These are phyloP conservation scores for Canavalia gladiata DNA, from an alignment of 306 rosid genomes.

Conservation along the genomic window DNA sequence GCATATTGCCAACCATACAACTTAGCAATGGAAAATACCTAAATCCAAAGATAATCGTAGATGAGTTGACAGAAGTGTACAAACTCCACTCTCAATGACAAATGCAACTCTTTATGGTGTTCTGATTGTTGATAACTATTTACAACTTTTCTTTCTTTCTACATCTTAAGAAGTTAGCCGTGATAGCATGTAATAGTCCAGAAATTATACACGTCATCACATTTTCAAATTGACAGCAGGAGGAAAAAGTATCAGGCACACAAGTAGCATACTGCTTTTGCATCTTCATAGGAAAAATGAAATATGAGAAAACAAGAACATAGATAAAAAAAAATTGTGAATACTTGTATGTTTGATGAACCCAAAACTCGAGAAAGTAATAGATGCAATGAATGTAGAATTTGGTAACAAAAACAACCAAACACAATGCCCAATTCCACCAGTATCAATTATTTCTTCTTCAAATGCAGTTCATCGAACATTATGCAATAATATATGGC, in stretches of 20 bases:
- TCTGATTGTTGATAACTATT: too few species aligned
- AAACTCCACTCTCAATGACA: too few species aligned
- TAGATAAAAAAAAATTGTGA: background rate
- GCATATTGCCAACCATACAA: too few species aligned
- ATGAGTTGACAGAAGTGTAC: too few species aligned
- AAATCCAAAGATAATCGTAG: too few species aligned
- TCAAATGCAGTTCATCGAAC: background rate
- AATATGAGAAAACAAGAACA: background rate
- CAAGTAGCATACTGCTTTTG: background rate
- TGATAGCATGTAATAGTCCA: too few species aligned
- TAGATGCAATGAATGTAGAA: background rate
- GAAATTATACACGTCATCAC: background rate
- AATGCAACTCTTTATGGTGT: too few species aligned
- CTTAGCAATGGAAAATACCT: too few species aligned
- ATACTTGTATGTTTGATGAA: background rate
- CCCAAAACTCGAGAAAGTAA: background rate
- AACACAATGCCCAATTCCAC: background rate
- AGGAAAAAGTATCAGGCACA: background rate
- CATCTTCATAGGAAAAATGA: background rate
- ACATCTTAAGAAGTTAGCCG: too few species aligned
- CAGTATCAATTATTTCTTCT: constrained; percentile 3
- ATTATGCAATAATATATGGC: background rate
- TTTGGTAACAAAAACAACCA: background rate
- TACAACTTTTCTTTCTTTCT: too few species aligned
- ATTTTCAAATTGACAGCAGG: background rate